A percentile compares a stretch with the other conserved stretches of the same genome.
phyloP scores from a whole-genome alignment of 2,329 filamentous ascomycete genomes.

The Zymoseptoria crescenta region DNA sequence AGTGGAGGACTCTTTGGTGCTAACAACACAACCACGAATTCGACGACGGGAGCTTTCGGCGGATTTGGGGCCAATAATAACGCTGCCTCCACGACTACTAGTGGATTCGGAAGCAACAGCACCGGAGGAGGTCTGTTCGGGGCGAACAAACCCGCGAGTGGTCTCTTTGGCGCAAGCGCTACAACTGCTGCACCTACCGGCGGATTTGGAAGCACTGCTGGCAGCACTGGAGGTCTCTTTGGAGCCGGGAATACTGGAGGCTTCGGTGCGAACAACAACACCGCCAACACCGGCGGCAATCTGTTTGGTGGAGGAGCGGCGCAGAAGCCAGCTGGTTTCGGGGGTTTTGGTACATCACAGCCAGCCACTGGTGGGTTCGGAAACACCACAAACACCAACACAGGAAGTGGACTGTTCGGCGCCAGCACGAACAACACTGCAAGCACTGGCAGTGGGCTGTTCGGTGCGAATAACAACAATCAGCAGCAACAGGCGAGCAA shows the following conservation, averaged over 20 bases:
- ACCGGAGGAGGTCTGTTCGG: constrained; percentile 28
- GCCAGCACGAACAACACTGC: constrained; percentile 10
- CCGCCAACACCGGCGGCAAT: constrained; percentile 1
- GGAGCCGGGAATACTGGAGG: neutral
- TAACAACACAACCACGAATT: constrained; percentile 15
- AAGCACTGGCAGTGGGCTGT: constrained; percentile 17
- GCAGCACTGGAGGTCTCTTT: constrained; percentile 1
- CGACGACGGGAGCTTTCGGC: constrained; percentile 32
- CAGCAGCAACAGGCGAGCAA: constrained; percentile 20
- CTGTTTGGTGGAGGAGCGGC: constrained; percentile 1
- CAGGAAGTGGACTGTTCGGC: constrained; percentile 6
- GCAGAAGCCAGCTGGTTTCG: neutral
- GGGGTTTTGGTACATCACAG: constrained; percentile 3
- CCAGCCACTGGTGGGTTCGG: neutral
- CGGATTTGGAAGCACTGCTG: constrained; percentile 16
- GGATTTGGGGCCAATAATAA: constrained; percentile 37
- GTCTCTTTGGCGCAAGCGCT: constrained; percentile 23
- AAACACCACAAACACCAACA: constrained; percentile 10
- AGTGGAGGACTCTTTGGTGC: constrained; percentile 32
- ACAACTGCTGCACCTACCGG: constrained; percentile 12
- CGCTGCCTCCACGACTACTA: constrained; percentile 19
- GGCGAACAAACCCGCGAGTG: constrained; percentile 21
- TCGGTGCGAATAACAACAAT: constrained; percentile 20
- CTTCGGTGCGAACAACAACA: neutral
- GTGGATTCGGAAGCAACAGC: constrained; percentile 28